Percentiles rank a stretch among this genome's conserved stretches.
Conservation (phyloP, 768 basidiomycete genomes). For the Myochromella boudieri region DNA sequence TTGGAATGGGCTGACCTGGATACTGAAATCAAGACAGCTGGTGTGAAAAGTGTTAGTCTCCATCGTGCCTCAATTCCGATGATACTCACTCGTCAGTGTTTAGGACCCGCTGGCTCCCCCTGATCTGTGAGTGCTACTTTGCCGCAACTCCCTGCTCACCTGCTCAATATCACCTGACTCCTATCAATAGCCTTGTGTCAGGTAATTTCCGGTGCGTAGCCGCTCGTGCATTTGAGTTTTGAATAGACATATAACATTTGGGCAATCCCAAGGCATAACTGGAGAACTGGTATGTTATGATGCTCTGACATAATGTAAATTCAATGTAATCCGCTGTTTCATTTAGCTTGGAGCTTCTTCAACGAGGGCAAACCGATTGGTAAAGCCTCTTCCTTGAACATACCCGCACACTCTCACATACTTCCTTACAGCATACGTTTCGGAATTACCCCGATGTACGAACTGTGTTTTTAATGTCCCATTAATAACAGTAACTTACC, state of each 20-base stretch:
- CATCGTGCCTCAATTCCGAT: not conserved
- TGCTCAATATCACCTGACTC: slow-evolving; percentile 1
- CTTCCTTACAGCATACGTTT: slow-evolving; percentile 35
- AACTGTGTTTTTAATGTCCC: too few species aligned
- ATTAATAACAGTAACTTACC: not conserved
- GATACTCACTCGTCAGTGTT: not conserved
- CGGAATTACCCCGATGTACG: slow-evolving; percentile 38
- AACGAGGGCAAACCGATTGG: slow-evolving; percentile 41
- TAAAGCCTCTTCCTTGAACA: slow-evolving; percentile 13
- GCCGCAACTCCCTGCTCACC: not conserved
- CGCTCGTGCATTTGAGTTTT: not conserved
- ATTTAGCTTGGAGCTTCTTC: slow-evolving; percentile 42
- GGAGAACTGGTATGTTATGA: slow-evolving; percentile 40
- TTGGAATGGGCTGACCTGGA: slow-evolving; percentile 62
- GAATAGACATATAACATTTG: not conserved
- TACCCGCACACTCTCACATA: not conserved
- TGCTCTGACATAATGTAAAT: not conserved
- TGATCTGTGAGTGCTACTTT: slow-evolving; percentile 34
- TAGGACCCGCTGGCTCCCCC: slow-evolving; percentile 44
- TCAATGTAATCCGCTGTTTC: not conserved
- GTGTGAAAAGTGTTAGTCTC: slow-evolving; percentile 43
- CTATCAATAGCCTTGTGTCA: slow-evolving; percentile 33
- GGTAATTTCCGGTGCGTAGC: slow-evolving; percentile 40
- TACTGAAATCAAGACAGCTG: slow-evolving; percentile 59
- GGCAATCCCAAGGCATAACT: slow-evolving; percentile 36